Conservation (phyloP, 257 asterid species). For the Fraxinus americana region DNA sequence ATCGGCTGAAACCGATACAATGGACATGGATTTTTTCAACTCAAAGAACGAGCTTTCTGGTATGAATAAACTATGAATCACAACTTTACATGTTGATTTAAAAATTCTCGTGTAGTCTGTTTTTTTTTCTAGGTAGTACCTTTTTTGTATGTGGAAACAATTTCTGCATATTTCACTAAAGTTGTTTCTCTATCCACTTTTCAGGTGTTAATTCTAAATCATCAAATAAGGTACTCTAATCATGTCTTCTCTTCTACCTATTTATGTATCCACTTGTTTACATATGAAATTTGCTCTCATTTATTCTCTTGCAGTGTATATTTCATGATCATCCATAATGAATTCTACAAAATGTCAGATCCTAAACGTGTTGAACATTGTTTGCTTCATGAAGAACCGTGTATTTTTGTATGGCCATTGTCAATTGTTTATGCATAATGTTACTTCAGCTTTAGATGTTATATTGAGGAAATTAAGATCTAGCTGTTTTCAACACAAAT, state of each 20-base stretch:
- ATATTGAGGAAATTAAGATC: not conserved
- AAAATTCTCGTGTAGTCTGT: not conserved
- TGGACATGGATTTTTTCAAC: constrained; percentile 50
- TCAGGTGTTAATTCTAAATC: constrained; percentile 56
- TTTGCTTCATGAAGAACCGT: not conserved
- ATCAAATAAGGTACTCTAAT: constrained; percentile 57
- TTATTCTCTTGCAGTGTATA: not conserved
- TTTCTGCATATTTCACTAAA: constrained; percentile 15
- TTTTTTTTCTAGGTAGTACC: too few species aligned
- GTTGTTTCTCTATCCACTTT: constrained; percentile 33
- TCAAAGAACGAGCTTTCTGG: constrained; percentile 45
- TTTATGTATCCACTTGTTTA: not conserved
- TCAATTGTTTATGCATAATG: not conserved
- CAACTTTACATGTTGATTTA: not conserved
- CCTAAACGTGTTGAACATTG: not conserved
- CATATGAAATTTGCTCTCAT: not conserved
- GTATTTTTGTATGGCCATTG: not conserved
- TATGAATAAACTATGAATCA: constrained; percentile 19
- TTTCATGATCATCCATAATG: not conserved
- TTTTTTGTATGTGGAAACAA: not conserved
- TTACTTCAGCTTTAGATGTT: not conserved
- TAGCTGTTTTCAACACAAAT: not conserved
- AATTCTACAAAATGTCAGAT: not conserved
- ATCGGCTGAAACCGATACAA: constrained; percentile 72
- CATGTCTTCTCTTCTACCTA: not conserved